phyloP scores from a whole-genome alignment of 2,329 filamentous ascomycete species.

The Huntiella decipiens region DNA sequence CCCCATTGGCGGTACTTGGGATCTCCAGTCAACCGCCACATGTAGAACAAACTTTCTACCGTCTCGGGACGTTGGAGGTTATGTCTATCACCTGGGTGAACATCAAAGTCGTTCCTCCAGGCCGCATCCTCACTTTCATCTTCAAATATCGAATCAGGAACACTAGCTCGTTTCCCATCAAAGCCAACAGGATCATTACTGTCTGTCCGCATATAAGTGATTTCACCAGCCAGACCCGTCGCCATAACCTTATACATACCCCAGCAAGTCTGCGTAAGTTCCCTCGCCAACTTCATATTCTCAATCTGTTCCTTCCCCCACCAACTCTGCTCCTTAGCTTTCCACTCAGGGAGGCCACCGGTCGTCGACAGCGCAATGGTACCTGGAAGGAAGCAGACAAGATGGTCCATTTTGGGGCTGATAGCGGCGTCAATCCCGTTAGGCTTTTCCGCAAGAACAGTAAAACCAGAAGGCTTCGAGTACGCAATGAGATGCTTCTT shows the following conservation, averaged over 20 bases:
- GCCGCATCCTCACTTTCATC: slow-evolving; percentile 17
- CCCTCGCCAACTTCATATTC: slow-evolving; percentile 70
- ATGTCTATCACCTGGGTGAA: slow-evolving; percentile 69
- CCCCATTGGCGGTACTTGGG: slow-evolving; percentile 84
- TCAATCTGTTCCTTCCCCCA: slow-evolving; percentile 71
- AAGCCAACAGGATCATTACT: slow-evolving; percentile 17
- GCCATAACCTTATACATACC: slow-evolving; percentile 85
- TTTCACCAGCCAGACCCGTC: slow-evolving; percentile 86
- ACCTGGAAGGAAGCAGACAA: slow-evolving; percentile 93
- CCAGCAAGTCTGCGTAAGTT: slow-evolving; percentile 95
- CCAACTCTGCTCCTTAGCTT: slow-evolving; percentile 49
- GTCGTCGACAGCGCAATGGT: slow-evolving; percentile 84
- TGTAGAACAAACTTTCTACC: slow-evolving; percentile 89
- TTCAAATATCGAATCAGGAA: slow-evolving; percentile 2
- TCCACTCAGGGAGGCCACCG: slow-evolving; percentile 52
- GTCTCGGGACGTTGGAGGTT: slow-evolving; percentile 94
- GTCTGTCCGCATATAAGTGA: slow-evolving; percentile 69
- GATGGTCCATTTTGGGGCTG: slow-evolving; percentile 88
- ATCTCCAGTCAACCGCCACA: slow-evolving; percentile 95
- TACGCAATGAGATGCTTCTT: slow-evolving; percentile 88
- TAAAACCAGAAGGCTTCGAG: slow-evolving; percentile 58
- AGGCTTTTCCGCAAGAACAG: slow-evolving; percentile 77
- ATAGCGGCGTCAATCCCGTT: slow-evolving; percentile 46
- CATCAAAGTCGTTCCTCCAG: slow-evolving; percentile 64
- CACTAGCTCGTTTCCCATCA: slow-evolving; percentile 17